Base-by-base conservation (phyloP, 2,329 filamentous ascomycete species). In the Exophiala xenobiotica region DNA sequence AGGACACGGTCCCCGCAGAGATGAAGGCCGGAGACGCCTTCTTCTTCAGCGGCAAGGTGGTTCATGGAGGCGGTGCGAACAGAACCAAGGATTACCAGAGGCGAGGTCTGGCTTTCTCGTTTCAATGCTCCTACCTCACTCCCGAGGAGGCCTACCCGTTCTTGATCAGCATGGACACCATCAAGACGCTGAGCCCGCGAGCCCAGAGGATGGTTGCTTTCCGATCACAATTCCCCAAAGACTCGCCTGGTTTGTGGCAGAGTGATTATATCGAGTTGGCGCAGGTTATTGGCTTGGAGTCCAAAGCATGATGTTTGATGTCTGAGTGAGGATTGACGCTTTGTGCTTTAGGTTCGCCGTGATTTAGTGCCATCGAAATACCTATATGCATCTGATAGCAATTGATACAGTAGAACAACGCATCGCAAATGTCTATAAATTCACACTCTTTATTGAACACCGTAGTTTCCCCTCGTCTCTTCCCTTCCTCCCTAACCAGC, bases 1-100 rank as follows among this genome's bases (percentile, higher is more conserved):
- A 61, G 16, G 33, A 44, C 11, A 60, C 57, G 1, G 33, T 60
- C 7, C 50, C 58, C 1, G 58, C 53, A 3, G 23, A 24, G 3
- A 59, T 62, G 58, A 55, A 58, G 26, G 41, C 60, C 3, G 58
- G 60, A 7, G 60, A 61, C 41, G 44, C 26, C 4, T 12, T 54
- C 14, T 33, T 61, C 11, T 44, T 61, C 14, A 49, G 33, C 19
- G 58, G 54, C 19, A 59, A 59, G 39, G 39, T 40, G 6, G 45
- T 58, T 16, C 60, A 62, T 46, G 60, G 58, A 18, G 58, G 56
- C 22, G 60, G 54, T n/a, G 44, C 37, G 6, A 60, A 58, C 43
- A 39, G 35, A 16, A 56, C 53, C 8, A 33, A 23, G 6, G 33
- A 50, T 24, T 7, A 33, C 7, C n/a, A 46, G 33, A 53, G 56